Percentiles rank a stretch among this genome's conserved stretches.
Conservation (phyloP, 2,329 filamentous ascomycete genomes). For the Diaporthe destruens region DNA sequence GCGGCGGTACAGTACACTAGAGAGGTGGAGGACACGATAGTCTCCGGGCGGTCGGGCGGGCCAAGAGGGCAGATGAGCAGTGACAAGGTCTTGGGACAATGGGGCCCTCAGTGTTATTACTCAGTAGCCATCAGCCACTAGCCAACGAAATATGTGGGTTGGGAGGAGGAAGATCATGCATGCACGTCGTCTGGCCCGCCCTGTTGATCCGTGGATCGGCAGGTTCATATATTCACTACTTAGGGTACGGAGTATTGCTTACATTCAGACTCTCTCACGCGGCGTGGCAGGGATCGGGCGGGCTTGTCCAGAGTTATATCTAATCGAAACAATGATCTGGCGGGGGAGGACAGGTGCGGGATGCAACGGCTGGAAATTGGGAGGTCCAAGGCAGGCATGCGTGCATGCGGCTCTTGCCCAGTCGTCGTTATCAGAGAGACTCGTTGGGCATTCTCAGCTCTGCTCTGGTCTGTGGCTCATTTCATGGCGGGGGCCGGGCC, state of each 20-base stretch:
- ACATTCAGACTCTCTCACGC: background rate
- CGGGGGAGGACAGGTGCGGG: background rate
- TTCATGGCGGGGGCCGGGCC: constrained; percentile 12
- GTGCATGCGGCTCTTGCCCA: background rate
- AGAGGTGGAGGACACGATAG: background rate
- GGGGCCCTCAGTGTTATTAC: constrained; percentile 20
- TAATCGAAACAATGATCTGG: constrained; percentile 14
- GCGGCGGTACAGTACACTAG: too few species aligned
- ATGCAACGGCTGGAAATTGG: constrained; percentile 17
- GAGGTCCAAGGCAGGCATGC: background rate
- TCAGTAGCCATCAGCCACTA: constrained; percentile 23
- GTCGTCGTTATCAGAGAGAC: background rate
- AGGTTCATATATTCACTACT: background rate
- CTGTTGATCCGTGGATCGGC: constrained; percentile 27
- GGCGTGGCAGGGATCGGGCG: background rate
- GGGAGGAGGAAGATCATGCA: constrained; percentile 14
- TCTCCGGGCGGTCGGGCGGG: background rate
- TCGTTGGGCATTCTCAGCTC: too few species aligned
- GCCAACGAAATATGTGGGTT: constrained; percentile 26
- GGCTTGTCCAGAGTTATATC: background rate
- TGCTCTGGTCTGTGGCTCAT: background rate
- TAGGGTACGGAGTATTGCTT: too few species aligned
- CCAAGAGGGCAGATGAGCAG: constrained; percentile 6
- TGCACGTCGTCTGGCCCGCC: constrained; percentile 20
- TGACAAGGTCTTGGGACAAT: background rate